Percentiles rank a stretch among this genome's conserved stretches.
phyloP scores from a whole-genome alignment of 2,329 filamentous ascomycete genomes.

The Tolypocladium cylindrosporum region DNA sequence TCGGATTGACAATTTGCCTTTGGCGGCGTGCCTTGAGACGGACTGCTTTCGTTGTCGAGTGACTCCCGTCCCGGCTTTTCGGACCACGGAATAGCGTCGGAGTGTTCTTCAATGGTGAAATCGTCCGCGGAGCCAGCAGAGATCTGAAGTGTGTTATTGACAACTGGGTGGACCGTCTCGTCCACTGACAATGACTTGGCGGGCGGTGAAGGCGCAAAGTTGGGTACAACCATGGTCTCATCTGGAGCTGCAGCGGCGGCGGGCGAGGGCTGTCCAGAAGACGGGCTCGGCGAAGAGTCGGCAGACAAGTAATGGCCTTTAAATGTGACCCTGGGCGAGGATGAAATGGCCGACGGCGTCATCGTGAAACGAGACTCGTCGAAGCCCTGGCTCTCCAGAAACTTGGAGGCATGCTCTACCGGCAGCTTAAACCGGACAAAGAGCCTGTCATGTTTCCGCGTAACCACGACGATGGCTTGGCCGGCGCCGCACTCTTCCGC shows the following conservation, averaged over 20 bases:
- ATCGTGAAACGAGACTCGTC: conserved; percentile 15
- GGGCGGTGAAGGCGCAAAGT: background rate
- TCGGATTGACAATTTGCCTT: background rate
- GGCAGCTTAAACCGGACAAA: conserved; percentile 29
- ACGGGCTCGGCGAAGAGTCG: background rate
- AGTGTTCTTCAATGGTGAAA: background rate
- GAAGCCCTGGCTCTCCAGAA: conserved; percentile 17
- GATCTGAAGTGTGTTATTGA: background rate
- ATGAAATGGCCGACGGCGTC: conserved; percentile 13
- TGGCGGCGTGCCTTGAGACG: background rate
- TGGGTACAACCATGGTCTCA: conserved; percentile 1
- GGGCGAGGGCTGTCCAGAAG: background rate
- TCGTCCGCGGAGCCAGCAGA: background rate
- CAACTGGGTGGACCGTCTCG: background rate
- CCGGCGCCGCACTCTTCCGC: conserved; percentile 14
- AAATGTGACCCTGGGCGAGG: conserved; percentile 12
- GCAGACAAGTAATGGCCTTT: background rate
- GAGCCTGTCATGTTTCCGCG: conserved; percentile 17
- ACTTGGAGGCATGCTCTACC: conserved; percentile 17
- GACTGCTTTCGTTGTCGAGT: background rate
- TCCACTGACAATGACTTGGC: background rate
- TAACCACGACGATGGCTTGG: conserved; percentile 20
- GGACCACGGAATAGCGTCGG: background rate
- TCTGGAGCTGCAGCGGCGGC: background rate
- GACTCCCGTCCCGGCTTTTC: background rate